These are phyloP conservation scores for Leccinum pellstonianum DNA, from an alignment of 768 basidiomycete genomes.

Conservation along the genomic window DNA sequence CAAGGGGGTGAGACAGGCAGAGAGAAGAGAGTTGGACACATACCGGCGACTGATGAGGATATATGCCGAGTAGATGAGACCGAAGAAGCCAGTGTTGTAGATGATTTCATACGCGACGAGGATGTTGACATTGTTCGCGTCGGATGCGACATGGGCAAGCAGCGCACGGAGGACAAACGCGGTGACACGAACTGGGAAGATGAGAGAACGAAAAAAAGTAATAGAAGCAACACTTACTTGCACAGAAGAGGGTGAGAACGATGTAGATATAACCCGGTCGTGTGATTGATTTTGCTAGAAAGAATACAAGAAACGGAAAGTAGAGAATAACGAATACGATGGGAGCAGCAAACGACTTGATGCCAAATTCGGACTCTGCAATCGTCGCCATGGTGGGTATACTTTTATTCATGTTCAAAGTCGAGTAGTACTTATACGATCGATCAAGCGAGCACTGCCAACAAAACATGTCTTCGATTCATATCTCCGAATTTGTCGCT, in stretches of 20 bases:
- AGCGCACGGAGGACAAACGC: conserved; percentile 20
- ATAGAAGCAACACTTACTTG: conserved; percentile 13
- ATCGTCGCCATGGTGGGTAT: not conserved
- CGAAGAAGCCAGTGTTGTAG: conserved; percentile 37
- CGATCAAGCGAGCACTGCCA: not conserved
- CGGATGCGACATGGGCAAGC: conserved; percentile 17
- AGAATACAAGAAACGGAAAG: conserved; percentile 17
- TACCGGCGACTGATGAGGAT: conserved; percentile 32
- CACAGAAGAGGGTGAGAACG: conserved; percentile 28
- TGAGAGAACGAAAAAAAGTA: not conserved
- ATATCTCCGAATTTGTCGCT: conserved; percentile 46
- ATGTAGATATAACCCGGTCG: conserved; percentile 22
- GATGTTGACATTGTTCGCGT: conserved; percentile 21
- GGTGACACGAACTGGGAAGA: conserved; percentile 13
- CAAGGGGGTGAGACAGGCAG: not conserved
- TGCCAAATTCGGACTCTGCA: conserved; percentile 16
- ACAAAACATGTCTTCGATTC: conserved; percentile 34
- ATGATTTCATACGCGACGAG: conserved; percentile 32
- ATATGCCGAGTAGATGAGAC: conserved; percentile 30
- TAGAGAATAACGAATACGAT: conserved; percentile 31
- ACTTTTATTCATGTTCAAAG: too few relatives aligned
- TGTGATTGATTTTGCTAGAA: conserved; percentile 12
- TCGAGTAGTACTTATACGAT: not conserved
- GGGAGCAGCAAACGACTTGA: conserved; percentile 25
- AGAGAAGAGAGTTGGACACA: not conserved